Base-by-base conservation (phyloP, 164 flowering plant genomes). In the Santalum album region DNA sequence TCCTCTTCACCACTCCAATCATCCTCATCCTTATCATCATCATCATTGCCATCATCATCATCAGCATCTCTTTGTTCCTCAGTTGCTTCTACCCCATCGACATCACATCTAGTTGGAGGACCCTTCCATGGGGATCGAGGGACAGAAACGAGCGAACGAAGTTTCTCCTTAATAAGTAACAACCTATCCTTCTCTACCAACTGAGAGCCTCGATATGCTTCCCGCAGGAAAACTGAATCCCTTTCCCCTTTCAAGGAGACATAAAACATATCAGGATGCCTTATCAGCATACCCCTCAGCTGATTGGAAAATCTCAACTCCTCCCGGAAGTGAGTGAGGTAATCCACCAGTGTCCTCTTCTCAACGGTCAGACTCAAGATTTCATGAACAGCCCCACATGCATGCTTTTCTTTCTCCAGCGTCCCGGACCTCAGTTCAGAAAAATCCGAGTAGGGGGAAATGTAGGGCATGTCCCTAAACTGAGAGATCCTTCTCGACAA, bases 231-330 rank as follows among this genome's bases (percentile, higher is more conserved):
- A 34, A 94, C 95, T 0, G 96, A 87, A 68, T 89, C 96, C 59
- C 99, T 78, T 11, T 82, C 90, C 29, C 99, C 99, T 64, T 90
- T 94, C 71, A 89, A 57, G 0, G 96, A 87, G 42, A 94, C 87
- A 66, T 94, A 94, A 43, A 90, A 94, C 96, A 94, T 75, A 64
- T 90, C 99, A 2, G 96, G 96, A 56, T 94, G 99, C 60, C 96
- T 76, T 54, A 87, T 80, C 57, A 94, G 69, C 97, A 90, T 89
- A 44, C 92, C 95, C 54, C 97, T 75, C 21, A 90, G 65, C 72
- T 87, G 95, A 72, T 94, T 95, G 18, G 99, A 84, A 69, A 94
- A 85, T 58, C 90, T 72, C 46, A 87, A 94, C 67, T 94, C 99
- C 64, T 87, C 95, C 43, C 99, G 62, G 58, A 94, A 94, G 72